These are phyloP conservation scores for Wickerhamomyces hampshirensis DNA, from an alignment of 805 yeast genomes.

Conservation along the genomic window DNA sequence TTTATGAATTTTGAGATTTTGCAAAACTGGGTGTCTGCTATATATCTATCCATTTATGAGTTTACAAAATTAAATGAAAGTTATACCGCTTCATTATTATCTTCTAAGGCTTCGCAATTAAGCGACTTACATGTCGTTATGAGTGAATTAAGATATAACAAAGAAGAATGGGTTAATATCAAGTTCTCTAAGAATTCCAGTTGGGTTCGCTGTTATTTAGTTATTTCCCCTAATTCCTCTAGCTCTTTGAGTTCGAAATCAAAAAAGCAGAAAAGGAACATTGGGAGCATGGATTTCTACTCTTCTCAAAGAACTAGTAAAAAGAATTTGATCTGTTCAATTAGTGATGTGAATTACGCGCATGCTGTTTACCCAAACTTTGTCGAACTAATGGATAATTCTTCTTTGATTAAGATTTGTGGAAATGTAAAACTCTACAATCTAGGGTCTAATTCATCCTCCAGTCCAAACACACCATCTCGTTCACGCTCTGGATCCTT, in stretches of 20 bases:
- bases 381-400: slow-evolving; percentile 50
- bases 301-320: slow-evolving; percentile 42
- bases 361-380: slow-evolving; percentile 53
- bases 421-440: slow-evolving; percentile 45
- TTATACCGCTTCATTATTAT: slow-evolving; percentile 59
- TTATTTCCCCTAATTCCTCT: slow-evolving; percentile 43
- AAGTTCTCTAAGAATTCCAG: slow-evolving; percentile 54
- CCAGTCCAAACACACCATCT: slow-evolving; percentile 4
- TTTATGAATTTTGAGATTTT: slow-evolving; percentile 11
- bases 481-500: slow-evolving; percentile 2
- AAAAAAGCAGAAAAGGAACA: too few relatives aligned
- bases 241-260: slow-evolving; percentile 26
- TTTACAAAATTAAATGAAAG: slow-evolving; percentile 52
- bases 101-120: slow-evolving; percentile 51
- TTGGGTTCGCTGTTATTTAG: slow-evolving; percentile 54
- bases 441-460: slow-evolving; percentile 6
- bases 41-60: slow-evolving; percentile 54
- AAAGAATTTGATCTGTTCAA: slow-evolving; percentile 47
- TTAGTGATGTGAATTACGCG: slow-evolving; percentile 39
- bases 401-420: slow-evolving; percentile 49
- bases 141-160: slow-evolving; percentile 40
- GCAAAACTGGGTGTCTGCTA: slow-evolving; percentile 40
- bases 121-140: slow-evolving; percentile 56
- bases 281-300: slow-evolving; percentile 55
- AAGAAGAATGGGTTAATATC: slow-evolving; percentile 59